Conservation (phyloP, 768 basidiomycete genomes). For the Rubroboletus satanas region DNA sequence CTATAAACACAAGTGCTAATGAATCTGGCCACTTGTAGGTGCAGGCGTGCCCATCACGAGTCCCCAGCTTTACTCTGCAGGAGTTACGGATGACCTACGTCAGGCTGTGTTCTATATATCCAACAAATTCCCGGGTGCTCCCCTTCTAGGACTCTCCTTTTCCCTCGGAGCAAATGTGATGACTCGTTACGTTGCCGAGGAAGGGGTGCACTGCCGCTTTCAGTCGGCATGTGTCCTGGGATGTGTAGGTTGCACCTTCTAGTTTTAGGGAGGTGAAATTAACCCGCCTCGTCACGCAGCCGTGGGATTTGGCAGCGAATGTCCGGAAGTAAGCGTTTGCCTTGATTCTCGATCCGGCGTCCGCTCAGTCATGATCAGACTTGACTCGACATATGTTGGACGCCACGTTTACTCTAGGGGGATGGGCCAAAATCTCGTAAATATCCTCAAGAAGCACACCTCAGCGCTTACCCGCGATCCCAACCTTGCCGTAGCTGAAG, state of each 20-base stretch:
- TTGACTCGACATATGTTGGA: constrained; percentile 52
- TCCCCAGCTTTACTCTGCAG: constrained; percentile 82
- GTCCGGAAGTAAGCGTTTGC: constrained; percentile 27
- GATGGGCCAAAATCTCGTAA: constrained; percentile 72
- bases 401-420: constrained; percentile 69
- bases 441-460: constrained; percentile 51
- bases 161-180: constrained; percentile 92
- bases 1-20: constrained; percentile 13
- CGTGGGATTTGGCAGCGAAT: constrained; percentile 47
- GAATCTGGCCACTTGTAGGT: constrained; percentile 42
- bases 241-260: constrained; percentile 52
- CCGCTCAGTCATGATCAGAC: constrained; percentile 35
- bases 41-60: constrained; percentile 83
- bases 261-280: constrained; percentile 10
- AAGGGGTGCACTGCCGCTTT: constrained; percentile 61
- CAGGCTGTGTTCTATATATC: constrained; percentile 76
- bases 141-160: constrained; percentile 84
- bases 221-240: constrained; percentile 64
- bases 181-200: constrained; percentile 85
- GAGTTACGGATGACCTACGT: constrained; percentile 86
- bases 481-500: constrained; percentile 47
- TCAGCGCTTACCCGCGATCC: constrained; percentile 47
- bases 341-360: constrained; percentile 7
- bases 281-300: constrained; percentile 31
- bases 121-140: constrained; percentile 69